These are phyloP conservation scores for Narthecium ossifragum DNA, from an alignment of 106 monocot species.

Conservation along the genomic window DNA sequence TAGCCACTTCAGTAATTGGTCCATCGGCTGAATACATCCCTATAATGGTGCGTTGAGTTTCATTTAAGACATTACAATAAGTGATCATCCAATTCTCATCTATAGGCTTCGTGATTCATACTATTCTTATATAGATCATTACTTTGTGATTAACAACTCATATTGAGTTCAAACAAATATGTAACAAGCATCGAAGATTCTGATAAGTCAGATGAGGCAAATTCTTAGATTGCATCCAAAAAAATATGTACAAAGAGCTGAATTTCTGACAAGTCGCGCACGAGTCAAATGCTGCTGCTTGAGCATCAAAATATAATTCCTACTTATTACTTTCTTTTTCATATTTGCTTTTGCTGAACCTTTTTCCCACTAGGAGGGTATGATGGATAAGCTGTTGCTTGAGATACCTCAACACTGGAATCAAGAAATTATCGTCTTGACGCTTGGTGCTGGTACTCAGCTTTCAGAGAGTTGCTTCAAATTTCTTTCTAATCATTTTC, in stretches of 20 bases:
- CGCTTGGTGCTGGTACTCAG: slow-evolving; percentile 17
- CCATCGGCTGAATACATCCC: slow-evolving; percentile 36
- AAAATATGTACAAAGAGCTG: too few species aligned
- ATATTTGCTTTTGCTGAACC: slow-evolving; percentile 3
- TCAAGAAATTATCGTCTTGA: slow-evolving; percentile 28
- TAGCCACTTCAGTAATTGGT: slow-evolving; percentile 21
- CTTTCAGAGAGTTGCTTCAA: neutral
- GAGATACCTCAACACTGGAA: slow-evolving; percentile 5
- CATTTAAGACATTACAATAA: neutral
- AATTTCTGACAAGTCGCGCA: too few species aligned
- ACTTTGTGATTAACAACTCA: neutral
- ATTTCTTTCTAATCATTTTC: too few species aligned
- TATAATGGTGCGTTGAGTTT: slow-evolving; percentile 18
- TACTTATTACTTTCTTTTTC: neutral
- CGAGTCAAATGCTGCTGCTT: too few species aligned
- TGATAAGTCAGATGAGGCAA: neutral
- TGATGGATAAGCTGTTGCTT: slow-evolving; percentile 20
- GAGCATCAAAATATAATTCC: neutral
- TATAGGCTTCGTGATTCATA: neutral
- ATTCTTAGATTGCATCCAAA: neutral
- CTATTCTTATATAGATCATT: neutral
- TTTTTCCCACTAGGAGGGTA: slow-evolving; percentile 21
- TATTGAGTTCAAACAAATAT: too few species aligned
- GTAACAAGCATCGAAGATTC: neutral
- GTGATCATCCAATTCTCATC: neutral